Conservation (phyloP, 371 early-diverging fungal species). For the Aphelidium insulamus region DNA sequence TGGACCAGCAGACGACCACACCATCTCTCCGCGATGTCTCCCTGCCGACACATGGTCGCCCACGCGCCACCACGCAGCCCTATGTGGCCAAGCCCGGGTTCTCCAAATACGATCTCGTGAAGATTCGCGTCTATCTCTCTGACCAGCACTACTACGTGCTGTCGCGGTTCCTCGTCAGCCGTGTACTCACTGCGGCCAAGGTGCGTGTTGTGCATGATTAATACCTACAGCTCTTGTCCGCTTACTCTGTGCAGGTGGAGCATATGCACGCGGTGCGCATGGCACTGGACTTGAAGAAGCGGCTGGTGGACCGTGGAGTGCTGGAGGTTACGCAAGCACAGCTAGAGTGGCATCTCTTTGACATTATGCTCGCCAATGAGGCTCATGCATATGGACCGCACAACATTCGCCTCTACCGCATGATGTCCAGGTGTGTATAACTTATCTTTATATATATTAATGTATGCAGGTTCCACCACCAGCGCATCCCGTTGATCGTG, state of each 20-base stretch:
- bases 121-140: slow-evolving; percentile 14
- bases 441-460: neutral
- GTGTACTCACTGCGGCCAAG: slow-evolving; percentile 14
- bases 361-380: slow-evolving; percentile 7
- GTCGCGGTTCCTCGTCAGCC: slow-evolving; percentile 13
- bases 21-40: no score
- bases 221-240: no score
- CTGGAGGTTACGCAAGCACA: slow-evolving; percentile 10
- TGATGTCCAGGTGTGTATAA: slow-evolving; percentile 9
- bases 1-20: no score
- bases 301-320: slow-evolving; percentile 10
- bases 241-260: slow-evolving; percentile 6
- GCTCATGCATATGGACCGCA: slow-evolving; percentile 10
- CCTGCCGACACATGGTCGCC: no score
- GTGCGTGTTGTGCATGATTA: neutral
- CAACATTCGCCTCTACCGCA: slow-evolving; percentile 11
- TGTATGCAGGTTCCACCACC: slow-evolving; percentile 11
- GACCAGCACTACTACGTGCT: slow-evolving; percentile 15
- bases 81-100: no score
- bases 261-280: slow-evolving; percentile 16
- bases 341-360: slow-evolving; percentile 11
- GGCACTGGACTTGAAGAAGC: slow-evolving; percentile 16
- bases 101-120: slow-evolving; percentile 18
- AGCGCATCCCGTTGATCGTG: slow-evolving; percentile 14
- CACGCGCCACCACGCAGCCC: no score